A percentile compares a stretch with the other conserved stretches of the same genome.
phyloP scores from a whole-genome alignment of 148 eudicot species.

The Silene uniflora region DNA sequence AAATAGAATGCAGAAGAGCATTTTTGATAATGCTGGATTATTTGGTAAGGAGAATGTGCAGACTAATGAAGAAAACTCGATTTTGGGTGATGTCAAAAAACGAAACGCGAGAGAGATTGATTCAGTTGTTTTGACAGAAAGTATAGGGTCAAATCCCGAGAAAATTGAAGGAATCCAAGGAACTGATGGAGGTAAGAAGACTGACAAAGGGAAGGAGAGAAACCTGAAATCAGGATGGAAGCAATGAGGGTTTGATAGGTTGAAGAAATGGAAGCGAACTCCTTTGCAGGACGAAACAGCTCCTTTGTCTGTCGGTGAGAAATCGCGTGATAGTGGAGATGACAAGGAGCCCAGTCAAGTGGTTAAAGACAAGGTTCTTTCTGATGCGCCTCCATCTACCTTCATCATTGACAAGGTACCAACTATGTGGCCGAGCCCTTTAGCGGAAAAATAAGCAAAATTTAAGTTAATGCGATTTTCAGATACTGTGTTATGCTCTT shows the following conservation, averaged over 20 bases:
- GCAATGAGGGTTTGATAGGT: constrained; percentile 66
- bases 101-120: constrained; percentile 34
- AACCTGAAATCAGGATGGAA: constrained; percentile 37
- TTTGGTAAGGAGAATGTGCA: constrained; percentile 22
- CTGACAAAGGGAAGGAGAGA: constrained; percentile 30
- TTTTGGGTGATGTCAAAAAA: constrained; percentile 35
- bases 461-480: not conserved
- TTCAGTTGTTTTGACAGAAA: constrained; percentile 59
- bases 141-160: constrained; percentile 10
- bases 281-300: constrained; percentile 59
- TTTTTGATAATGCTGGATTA: constrained; percentile 22
- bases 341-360: not conserved
- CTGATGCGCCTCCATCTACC: constrained; percentile 58
- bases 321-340: constrained; percentile 34
- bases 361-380: constrained; percentile 15
- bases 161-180: not conserved
- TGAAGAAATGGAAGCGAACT: constrained; percentile 63
- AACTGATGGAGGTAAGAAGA: constrained; percentile 37
- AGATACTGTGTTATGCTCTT: not conserved
- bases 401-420: constrained; percentile 69
- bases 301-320: constrained; percentile 47
- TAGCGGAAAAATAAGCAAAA: not conserved
- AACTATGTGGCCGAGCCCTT: not conserved
- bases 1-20: constrained; percentile 37
- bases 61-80: constrained; percentile 53